Conservation (phyloP, 352 stramenopile genomes). For the Phytopythium sindhum region DNA sequence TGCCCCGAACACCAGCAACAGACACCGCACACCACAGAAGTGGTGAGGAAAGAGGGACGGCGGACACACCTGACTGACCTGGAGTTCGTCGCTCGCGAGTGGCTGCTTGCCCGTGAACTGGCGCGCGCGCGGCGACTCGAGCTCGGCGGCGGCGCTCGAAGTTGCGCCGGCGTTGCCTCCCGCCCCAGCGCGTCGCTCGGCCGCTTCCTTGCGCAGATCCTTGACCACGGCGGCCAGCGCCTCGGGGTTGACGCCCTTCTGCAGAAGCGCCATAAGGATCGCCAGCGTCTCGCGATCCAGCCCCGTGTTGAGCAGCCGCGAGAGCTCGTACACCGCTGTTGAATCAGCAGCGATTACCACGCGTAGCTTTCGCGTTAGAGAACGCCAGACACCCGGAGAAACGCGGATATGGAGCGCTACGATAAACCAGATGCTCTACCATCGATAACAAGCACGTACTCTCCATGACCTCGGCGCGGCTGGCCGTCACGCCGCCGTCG, state of each 20-base stretch:
- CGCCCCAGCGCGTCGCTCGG: slow-evolving; percentile 4
- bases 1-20: neutral
- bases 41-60: neutral
- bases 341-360: neutral
- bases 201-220: slow-evolving; percentile 79
- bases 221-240: slow-evolving; percentile 87
- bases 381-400: neutral
- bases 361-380: neutral
- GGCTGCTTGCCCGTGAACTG: slow-evolving; percentile 54
- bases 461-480: slow-evolving; percentile 53
- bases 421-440: neutral
- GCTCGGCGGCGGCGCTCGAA: slow-evolving; percentile 8
- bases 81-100: slow-evolving; percentile 40
- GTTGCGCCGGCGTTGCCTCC: neutral
- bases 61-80: slow-evolving; percentile 69
- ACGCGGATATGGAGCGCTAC: neutral
- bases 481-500: slow-evolving; percentile 36
- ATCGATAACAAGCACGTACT: slow-evolving; percentile 23
- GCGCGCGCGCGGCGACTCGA: slow-evolving; percentile 19
- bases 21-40: neutral
- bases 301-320: slow-evolving; percentile 87
- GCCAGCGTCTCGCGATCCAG: slow-evolving; percentile 86
- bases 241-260: slow-evolving; percentile 90
- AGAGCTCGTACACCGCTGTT: slow-evolving; percentile 88
- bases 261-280: slow-evolving; percentile 85